phyloP scores from a whole-genome alignment of 177 flowering plant genomes.

The Vitis hybrid region DNA sequence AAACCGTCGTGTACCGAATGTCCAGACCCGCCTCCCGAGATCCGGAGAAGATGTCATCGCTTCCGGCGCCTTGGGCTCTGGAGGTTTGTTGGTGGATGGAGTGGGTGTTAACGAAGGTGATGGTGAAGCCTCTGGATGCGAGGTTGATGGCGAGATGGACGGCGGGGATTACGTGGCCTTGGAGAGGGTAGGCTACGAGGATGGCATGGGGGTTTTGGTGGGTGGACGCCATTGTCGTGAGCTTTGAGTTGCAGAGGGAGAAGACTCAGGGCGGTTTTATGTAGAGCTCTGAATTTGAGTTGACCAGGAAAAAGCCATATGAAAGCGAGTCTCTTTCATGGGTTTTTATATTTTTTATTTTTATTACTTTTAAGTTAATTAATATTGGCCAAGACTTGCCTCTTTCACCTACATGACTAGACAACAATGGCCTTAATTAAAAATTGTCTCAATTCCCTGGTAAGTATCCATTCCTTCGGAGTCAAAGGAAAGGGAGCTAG shows the following conservation, averaged over 20 bases:
- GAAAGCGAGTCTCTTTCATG: too few relatives aligned
- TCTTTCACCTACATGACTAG: too few relatives aligned
- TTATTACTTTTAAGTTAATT: too few relatives aligned
- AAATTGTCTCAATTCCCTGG: too few relatives aligned
- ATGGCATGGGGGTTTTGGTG: slow-evolving; percentile 58
- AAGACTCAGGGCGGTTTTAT: neutral
- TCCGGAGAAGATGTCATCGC: slow-evolving; percentile 48
- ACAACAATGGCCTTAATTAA: too few relatives aligned
- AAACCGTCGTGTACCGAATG: slow-evolving; percentile 57
- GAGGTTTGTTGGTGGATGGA: slow-evolving; percentile 54
- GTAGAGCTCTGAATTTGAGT: too few relatives aligned
- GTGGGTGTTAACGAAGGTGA: slow-evolving; percentile 79
- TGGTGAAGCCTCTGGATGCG: slow-evolving; percentile 74
- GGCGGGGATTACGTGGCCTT: slow-evolving; percentile 82
- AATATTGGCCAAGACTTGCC: too few relatives aligned
- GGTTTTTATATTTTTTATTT: too few relatives aligned
- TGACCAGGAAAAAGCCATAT: too few relatives aligned
- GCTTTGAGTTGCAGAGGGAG: neutral
- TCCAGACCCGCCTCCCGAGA: slow-evolving; percentile 56
- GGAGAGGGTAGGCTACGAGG: slow-evolving; percentile 67
- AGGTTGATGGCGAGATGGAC: slow-evolving; percentile 70
- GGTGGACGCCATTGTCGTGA: slow-evolving; percentile 12
- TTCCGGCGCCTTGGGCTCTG: slow-evolving; percentile 23
- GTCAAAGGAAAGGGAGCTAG: too few relatives aligned
- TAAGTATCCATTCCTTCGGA: too few relatives aligned